Conservation (phyloP, 106 monocot genomes). For the Allium fistulosum region DNA sequence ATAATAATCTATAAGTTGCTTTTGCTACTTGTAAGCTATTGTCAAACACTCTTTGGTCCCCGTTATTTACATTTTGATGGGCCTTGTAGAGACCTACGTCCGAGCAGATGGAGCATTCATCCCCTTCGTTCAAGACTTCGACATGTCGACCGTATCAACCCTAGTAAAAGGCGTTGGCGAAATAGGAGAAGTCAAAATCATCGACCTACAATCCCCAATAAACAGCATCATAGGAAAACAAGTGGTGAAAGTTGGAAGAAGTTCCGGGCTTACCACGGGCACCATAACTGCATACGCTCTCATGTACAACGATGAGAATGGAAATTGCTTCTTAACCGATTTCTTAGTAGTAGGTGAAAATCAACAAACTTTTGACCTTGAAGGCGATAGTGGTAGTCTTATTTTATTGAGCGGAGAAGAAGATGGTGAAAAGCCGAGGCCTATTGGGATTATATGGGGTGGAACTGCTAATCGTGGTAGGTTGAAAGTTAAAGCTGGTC, state of each 20-base stretch:
- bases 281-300: slow-evolving; percentile 85
- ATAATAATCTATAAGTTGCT: too few relatives aligned
- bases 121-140: slow-evolving; percentile 83
- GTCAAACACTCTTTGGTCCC: too few relatives aligned
- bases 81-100: slow-evolving; percentile 83
- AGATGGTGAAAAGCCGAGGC: slow-evolving; percentile 56
- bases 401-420: slow-evolving; percentile 60
- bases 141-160: slow-evolving; percentile 65
- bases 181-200: slow-evolving; percentile 68
- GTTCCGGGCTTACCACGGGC: slow-evolving; percentile 79
- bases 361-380: slow-evolving; percentile 88
- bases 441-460: slow-evolving; percentile 93
- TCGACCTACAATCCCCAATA: slow-evolving; percentile 83
- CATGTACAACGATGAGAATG: slow-evolving; percentile 93
- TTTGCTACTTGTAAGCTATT: too few relatives aligned
- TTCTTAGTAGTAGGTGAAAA: slow-evolving; percentile 91
- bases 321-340: slow-evolving; percentile 91
- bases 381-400: slow-evolving; percentile 95
- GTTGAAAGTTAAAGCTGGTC: slow-evolving; percentile 69
- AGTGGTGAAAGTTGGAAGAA: slow-evolving; percentile 90
- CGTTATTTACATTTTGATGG: not conserved
- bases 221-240: slow-evolving; percentile 68
- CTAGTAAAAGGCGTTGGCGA: slow-evolving; percentile 77
- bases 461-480: slow-evolving; percentile 89
- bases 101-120: slow-evolving; percentile 97